Base-by-base conservation (phyloP, 116 monocot genomes). In the Thalassia testudinum region DNA sequence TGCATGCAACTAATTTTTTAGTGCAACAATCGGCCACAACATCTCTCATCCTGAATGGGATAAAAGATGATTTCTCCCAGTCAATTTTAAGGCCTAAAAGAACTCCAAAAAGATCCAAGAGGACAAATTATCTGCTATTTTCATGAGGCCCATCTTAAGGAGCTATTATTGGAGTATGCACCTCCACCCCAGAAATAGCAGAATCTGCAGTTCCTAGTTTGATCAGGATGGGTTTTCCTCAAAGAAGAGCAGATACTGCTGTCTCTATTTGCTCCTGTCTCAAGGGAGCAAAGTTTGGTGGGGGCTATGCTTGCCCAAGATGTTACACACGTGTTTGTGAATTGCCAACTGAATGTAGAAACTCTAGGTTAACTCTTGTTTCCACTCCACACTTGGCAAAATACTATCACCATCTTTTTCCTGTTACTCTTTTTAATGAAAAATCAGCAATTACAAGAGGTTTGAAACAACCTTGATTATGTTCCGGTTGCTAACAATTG, bases 221-320 rank as follows among this genome's bases (percentile, higher is more conserved):
- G 47, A 95, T 95, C 58, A 87, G 76, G 69, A 95, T 95, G 95
- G 88, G 95, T 14, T 95, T 88, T 56, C 95, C 95, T 18, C 95
- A 95, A 57, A 88, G 88, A 75, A 88, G 95, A 49, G 75, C 88
- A 17, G 95, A 95, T 37, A 76, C 79, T 67, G 76, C 67, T 34
- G 66, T 95, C 40, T 66, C 95, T 30, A 85, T 85, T 49, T 85
- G 95, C 55, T 84, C 88, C 19, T 95, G 95, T 54, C 85, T 85
- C 62, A 85, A 75, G 60, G 78, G 88, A 66, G 67, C 66, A 28
- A 88, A 95, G 50, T 60, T 85, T 50, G 93, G 93, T 20, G 85
- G 84, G 8, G 88, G 88, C 37, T 95, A 95, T 59, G 85, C 85
- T 11, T 95, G 95, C 61, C 95, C 95, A 21, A 78, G 85, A 77